These are phyloP conservation scores for Tylopilus rubrobrunneus DNA, from an alignment of 768 basidiomycete genomes.

Conservation along the genomic window DNA sequence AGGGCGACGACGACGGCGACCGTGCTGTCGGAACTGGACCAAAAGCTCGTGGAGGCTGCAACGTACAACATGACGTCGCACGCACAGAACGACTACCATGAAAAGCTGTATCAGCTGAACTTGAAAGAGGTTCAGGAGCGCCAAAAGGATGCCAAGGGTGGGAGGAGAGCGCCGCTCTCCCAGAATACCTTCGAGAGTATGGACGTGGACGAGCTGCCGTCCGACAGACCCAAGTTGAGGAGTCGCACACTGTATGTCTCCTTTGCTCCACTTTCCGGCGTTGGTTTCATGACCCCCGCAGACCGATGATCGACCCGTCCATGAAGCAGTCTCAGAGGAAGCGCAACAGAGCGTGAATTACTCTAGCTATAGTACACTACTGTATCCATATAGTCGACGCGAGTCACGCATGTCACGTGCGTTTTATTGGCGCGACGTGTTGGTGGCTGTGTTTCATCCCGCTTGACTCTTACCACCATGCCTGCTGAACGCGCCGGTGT, in stretches of 20 bases:
- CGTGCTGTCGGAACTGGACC: slow-evolving; percentile 70
- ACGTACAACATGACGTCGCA: slow-evolving; percentile 40
- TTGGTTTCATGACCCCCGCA: neutral
- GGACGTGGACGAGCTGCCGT: slow-evolving; percentile 63
- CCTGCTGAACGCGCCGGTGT: slow-evolving; percentile 79
- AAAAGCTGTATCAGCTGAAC: slow-evolving; percentile 45
- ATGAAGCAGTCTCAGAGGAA: slow-evolving; percentile 51
- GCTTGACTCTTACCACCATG: slow-evolving; percentile 41
- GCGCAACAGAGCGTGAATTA: slow-evolving; percentile 48
- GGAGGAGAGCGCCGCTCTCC: slow-evolving; percentile 21
- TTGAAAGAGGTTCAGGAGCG: slow-evolving; percentile 64
- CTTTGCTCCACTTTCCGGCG: neutral
- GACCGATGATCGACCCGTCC: slow-evolving; percentile 38
- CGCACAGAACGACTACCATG: slow-evolving; percentile 48
- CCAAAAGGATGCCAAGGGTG: slow-evolving; percentile 53
- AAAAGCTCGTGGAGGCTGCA: slow-evolving; percentile 58
- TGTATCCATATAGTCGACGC: too few relatives aligned
- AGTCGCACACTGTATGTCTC: slow-evolving; percentile 46
- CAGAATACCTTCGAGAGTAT: slow-evolving; percentile 39
- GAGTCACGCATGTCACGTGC: slow-evolving; percentile 31
- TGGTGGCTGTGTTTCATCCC: slow-evolving; percentile 11
- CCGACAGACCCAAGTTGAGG: slow-evolving; percentile 45
- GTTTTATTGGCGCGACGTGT: slow-evolving; percentile 25
- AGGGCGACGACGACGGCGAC: slow-evolving; percentile 71
- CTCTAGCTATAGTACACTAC: neutral